Evolutionary conservation across 1,139 yeast species (phyloP), one percentile per base, ranked within the genome.

Genomic region (Geotrichum klebahnii): DNA sequence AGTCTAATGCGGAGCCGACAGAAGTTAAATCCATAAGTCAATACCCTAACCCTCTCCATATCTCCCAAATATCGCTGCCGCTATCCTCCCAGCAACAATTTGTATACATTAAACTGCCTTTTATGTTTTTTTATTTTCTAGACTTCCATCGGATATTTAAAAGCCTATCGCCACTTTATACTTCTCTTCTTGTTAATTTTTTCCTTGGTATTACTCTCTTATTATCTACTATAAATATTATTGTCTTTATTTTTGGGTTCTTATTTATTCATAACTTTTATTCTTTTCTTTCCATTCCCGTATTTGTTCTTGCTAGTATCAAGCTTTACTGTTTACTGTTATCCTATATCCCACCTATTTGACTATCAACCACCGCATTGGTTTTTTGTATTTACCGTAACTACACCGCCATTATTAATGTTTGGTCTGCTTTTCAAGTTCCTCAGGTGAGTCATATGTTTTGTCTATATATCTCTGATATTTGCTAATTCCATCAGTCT

Each of bases 401-500:
- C 29, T 26, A 26, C 17, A 37, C 33, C 24, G n/a, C 14, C 16
- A 8, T 41, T 10, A 19, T 29, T 41, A 29, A 59, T 59, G 61
- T 48, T 59, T 48, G 61, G 58, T 17, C 40, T 58, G 16, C 39
- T 56, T 14, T 52, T 59, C 43, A 52, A 49, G 26, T 47, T 53
- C 26, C 46, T 57, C 12, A 53, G 59, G 61, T 58, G 47, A 36
- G 58, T 26, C 16, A 26, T 6, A 37, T n/a, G 26, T 17, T 9
- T 1, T 16, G 12, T 20, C n/a, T 14, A 23, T 8, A 17, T 22
- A 19, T 36, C 14, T 20, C 12, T 24, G 34, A 33, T 26, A 28
- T n/a, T n/a, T 32, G 35, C 10, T 9, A n/a, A 33, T 23, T 22
- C 33, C 34, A 28, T 6, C 52, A 63, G 69, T 52, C 59, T 68